These are phyloP conservation scores for Ceratobasidium sp. DNA, from an alignment of 1,284 basidiomycete genomes.

Conservation along the genomic window DNA sequence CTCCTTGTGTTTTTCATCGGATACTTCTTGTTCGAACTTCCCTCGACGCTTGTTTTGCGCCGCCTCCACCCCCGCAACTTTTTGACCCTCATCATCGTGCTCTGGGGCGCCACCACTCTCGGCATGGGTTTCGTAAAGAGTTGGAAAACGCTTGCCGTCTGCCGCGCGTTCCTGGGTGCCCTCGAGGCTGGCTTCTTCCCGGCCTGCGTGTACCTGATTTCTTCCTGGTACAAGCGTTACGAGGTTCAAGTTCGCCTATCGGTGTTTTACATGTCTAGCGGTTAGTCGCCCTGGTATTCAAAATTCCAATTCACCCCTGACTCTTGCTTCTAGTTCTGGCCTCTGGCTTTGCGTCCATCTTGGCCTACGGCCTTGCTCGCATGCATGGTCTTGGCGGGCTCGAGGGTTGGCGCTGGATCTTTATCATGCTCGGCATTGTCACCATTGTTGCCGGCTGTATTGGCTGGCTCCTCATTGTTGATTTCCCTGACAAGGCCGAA, in stretches of 20 bases:
- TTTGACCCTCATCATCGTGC: conserved; percentile 41
- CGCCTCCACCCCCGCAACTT: conserved; percentile 50
- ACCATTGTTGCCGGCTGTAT: conserved; percentile 47
- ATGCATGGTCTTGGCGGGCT: conserved; percentile 44
- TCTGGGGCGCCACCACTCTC: conserved; percentile 52
- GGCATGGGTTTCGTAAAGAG: conserved; percentile 48
- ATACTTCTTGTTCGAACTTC: conserved; percentile 44
- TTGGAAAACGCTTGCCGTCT: conserved; percentile 49
- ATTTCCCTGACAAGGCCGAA: conserved; percentile 55
- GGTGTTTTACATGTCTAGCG: conserved; percentile 51
- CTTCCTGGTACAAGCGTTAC: conserved; percentile 54
- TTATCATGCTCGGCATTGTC: conserved; percentile 46
- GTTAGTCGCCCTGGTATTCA: background rate
- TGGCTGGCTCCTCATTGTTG: conserved; percentile 45
- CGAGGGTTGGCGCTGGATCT: conserved; percentile 46
- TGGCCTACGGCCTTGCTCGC: conserved; percentile 49
- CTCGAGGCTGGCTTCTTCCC: conserved; percentile 48
- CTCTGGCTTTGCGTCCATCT: conserved; percentile 52
- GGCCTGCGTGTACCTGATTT: conserved; percentile 51
- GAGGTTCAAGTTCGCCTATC: conserved; percentile 49
- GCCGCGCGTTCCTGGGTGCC: conserved; percentile 51
- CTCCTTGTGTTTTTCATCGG: conserved; percentile 50
- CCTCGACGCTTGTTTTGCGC: conserved; percentile 48
- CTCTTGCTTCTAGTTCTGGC: background rate
- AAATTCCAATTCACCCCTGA: background rate